Base-by-base conservation (phyloP, 169 alveolate genomes). In the Plasmodium gallinaceum region DNA sequence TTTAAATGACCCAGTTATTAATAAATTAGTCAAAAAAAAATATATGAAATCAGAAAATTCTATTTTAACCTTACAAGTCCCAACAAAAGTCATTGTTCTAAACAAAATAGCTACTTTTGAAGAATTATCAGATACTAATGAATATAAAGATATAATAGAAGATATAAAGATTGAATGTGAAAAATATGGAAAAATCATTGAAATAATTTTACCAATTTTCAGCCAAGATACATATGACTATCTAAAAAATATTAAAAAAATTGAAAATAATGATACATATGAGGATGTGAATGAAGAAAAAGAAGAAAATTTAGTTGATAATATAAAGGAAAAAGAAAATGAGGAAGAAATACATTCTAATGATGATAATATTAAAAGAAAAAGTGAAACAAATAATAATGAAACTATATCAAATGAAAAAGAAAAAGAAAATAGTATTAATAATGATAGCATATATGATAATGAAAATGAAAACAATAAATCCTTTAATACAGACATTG, bases 131-230 rank as follows among this genome's bases (percentile, higher is more conserved):
- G 96, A 95, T 66, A 92, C 91, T 24, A 89, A 68, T n/a, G 97
- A 95, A 68, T 95, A 95, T 71, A 88, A 93, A 42, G 97, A 95
- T 14, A 95, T 95, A 12, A 68, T 93, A 0, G 96, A 93, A 74
- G 97, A 95, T 80, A 93, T 95, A 42, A 87, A 94, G 26, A 85
- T 92, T 54, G 96, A 95, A 65, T 95, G 96, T 54, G 94, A 92
- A 20, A 89, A 74, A 37, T 94, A 90, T 51, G 97, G 97, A 7
- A 75, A 94, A n/a, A 95, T 94, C 10, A 58, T 94, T 37, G 93
- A 92, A 72, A 93, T 95, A 2, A 94, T 93, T 65, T 69, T 95
- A 1, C 97, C 97, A 6, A 87, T 95, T 60, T 93, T 95, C 5
- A 75, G 92, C 32, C n/a, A 71, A 20, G 96, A 92, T 43, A 78